These are phyloP conservation scores for Apocynum venetum DNA, from an alignment of 257 asterid genomes.

Conservation along the genomic window DNA sequence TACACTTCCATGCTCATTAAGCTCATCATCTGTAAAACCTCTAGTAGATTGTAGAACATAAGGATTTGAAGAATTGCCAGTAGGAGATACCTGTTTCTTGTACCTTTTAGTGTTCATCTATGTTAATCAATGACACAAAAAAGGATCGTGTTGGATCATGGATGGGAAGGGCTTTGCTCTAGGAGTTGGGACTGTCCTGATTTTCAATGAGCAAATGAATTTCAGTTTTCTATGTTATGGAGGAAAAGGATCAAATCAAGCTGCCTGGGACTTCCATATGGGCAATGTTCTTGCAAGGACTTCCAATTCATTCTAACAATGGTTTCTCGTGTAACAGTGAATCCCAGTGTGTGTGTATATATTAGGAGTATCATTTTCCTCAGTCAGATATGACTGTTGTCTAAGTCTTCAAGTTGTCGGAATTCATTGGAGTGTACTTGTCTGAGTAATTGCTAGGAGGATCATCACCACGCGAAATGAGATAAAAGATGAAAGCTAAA, in stretches of 20 bases:
- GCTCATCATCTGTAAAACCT: not conserved
- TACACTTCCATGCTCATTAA: too few species aligned
- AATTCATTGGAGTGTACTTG: conserved; percentile 33
- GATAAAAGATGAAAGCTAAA: conserved; percentile 47
- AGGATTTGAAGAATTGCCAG: not conserved
- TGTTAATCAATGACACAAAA: not conserved
- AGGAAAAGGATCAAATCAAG: not conserved
- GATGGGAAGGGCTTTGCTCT: not conserved
- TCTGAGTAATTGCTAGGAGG: conserved; percentile 22
- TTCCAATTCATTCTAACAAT: not conserved
- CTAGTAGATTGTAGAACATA: not conserved
- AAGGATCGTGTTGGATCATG: not conserved
- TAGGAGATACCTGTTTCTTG: not conserved
- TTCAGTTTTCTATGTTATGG: not conserved
- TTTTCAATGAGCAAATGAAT: not conserved
- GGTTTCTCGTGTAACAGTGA: not conserved
- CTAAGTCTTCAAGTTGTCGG: conserved; percentile 34
- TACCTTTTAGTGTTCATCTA: not conserved
- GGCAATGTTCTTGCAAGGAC: not conserved
- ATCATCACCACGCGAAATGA: conserved; percentile 36
- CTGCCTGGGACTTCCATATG: not conserved
- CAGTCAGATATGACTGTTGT: not conserved
- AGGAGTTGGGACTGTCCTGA: not conserved
- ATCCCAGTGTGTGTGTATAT: not conserved
- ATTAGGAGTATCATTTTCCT: not conserved